Conservation (phyloP, 768 basidiomycete genomes). For the Hydnum rufescens region DNA sequence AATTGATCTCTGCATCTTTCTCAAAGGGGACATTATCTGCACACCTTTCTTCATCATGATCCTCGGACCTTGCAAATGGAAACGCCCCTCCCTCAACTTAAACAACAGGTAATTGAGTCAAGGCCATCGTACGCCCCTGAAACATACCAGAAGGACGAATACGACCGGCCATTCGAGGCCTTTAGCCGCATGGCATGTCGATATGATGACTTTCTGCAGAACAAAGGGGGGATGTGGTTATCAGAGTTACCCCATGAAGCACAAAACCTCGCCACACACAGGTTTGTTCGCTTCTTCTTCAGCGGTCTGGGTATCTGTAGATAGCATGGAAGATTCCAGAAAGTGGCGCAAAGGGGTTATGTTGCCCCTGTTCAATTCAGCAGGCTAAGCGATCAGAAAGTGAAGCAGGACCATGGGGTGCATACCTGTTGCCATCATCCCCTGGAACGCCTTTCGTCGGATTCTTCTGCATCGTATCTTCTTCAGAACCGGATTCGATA, state of each 20-base stretch:
- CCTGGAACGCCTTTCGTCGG: background rate
- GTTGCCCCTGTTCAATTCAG: background rate
- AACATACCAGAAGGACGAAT: slow-evolving; percentile 39
- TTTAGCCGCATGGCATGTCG: slow-evolving; percentile 80
- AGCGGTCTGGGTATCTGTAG: slow-evolving; percentile 48
- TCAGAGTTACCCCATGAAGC: background rate
- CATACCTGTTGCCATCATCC: no score
- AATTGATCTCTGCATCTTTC: background rate
- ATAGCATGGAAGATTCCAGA: slow-evolving; percentile 63
- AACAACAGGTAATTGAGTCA: no score
- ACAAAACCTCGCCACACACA: slow-evolving; percentile 22
- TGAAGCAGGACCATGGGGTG: no score
- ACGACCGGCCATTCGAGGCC: slow-evolving; percentile 88
- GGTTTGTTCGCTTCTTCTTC: slow-evolving; percentile 28
- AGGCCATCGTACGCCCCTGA: background rate
- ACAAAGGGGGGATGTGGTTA: background rate
- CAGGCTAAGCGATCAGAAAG: background rate
- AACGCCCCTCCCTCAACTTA: slow-evolving; percentile 49
- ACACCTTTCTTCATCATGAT: slow-evolving; percentile 66
- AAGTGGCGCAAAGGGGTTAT: slow-evolving; percentile 37
- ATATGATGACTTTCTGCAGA: slow-evolving; percentile 55
- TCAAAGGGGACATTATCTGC: slow-evolving; percentile 6
- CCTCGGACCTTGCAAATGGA: slow-evolving; percentile 54
- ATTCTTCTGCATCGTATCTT: background rate
- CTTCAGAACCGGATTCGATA: no score